Percentiles rank a stretch among this genome's conserved stretches.
Evolutionary conservation across 768 basidiomycete genomes (phyloP).

Genomic region (Sistotremastrum niveocremeum): DNA sequence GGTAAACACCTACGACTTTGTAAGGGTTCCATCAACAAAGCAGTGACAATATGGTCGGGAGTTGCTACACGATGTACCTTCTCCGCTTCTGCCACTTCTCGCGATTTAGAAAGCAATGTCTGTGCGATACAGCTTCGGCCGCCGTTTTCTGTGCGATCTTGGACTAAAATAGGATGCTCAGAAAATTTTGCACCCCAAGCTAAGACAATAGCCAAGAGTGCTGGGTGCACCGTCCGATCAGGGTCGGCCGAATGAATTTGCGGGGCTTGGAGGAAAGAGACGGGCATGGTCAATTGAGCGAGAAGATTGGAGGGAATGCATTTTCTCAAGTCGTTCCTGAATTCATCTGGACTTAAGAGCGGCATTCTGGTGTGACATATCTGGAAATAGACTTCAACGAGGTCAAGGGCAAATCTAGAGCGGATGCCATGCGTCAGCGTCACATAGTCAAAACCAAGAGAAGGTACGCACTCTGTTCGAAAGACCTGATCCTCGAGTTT

Average conservation of each 20-base stretch:
- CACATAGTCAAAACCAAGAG: constrained; percentile 8
- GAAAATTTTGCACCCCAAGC: constrained; percentile 93
- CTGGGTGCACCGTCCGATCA: constrained; percentile 46
- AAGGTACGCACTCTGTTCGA: constrained; percentile 64
- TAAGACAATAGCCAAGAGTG: constrained; percentile 72
- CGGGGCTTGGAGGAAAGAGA: constrained; percentile 2
- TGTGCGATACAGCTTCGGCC: constrained; percentile 70
- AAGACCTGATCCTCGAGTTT: constrained; percentile 61
- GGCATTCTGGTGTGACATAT: constrained; percentile 83
- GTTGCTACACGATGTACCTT: constrained; percentile 75
- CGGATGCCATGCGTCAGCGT: constrained; percentile 8
- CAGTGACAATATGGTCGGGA: constrained; percentile 70
- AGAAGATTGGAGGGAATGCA: constrained; percentile 14
- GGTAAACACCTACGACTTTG: constrained; percentile 67
- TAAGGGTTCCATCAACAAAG: constrained; percentile 67
- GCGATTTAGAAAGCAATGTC: constrained; percentile 63
- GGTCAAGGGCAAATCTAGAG: constrained; percentile 75
- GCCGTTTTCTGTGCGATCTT: constrained; percentile 57
- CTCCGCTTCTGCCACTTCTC: constrained; percentile 76
- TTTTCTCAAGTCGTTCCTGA: constrained; percentile 55
- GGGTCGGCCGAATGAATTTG: constrained; percentile 6
- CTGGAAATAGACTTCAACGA: constrained; percentile 91
- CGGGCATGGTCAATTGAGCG: constrained; percentile 1
- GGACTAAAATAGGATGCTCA: constrained; percentile 72
- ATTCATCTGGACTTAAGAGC: constrained; percentile 70